phyloP scores from a whole-genome alignment of 225 moss, liverwort and hornwort species.

The Climacium dendroides region DNA sequence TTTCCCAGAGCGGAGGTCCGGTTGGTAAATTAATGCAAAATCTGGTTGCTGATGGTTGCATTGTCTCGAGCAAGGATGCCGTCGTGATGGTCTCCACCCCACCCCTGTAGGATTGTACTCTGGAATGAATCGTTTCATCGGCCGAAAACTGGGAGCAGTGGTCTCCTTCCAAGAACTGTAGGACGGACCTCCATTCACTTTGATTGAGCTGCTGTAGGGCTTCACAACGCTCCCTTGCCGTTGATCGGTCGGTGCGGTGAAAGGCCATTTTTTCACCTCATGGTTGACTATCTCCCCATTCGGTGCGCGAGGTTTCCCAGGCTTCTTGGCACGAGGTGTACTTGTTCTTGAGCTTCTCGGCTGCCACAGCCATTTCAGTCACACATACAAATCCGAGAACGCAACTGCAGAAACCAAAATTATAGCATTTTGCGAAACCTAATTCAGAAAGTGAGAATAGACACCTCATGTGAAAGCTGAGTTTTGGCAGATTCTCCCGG shows the following conservation, averaged over 20 bases:
- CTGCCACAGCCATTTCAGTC: neutral
- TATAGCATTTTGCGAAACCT: neutral
- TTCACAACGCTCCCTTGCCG: neutral
- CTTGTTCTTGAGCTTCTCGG: neutral
- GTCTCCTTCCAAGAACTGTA: constrained; percentile 18
- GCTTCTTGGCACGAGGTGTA: neutral
- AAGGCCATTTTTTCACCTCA: neutral
- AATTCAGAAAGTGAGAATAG: neutral
- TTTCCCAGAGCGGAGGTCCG: neutral
- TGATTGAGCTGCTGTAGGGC: constrained; percentile 12
- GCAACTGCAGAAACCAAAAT: neutral
- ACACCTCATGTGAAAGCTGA: neutral
- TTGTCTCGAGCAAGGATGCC: constrained; percentile 7
- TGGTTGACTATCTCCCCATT: neutral
- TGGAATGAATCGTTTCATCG: constrained; percentile 5
- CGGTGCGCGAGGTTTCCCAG: neutral
- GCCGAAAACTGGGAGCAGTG: neutral
- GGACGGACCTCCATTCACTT: constrained; percentile 16
- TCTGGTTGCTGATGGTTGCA: constrained; percentile 2
- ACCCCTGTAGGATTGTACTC: neutral
- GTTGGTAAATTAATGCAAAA: constrained; percentile 1
- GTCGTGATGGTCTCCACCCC: constrained; percentile 2
- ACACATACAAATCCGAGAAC: neutral
- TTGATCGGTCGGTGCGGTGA: neutral
- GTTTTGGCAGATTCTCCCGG: neutral